A percentile compares a stretch with the other conserved stretches of the same genome.
Evolutionary conservation across 176 grass and related monocot genomes (phyloP).

Genomic region (Avena insularis): DNA sequence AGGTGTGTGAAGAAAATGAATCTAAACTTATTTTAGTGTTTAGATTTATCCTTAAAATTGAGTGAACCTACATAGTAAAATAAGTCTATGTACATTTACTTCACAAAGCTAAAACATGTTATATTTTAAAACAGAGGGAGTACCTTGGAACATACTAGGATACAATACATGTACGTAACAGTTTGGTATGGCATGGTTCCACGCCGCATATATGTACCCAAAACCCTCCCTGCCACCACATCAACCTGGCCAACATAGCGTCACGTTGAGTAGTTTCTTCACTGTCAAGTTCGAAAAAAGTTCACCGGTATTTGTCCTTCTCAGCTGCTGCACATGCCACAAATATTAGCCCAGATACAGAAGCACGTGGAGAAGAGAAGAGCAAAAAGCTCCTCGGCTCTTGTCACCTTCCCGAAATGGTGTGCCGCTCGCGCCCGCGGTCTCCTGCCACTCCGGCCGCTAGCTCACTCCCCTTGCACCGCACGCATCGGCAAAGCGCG

Average conservation of each 20-base stretch:
- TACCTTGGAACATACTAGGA: not conserved
- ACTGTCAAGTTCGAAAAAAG: not conserved
- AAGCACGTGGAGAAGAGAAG: not conserved
- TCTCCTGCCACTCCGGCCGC: conserved; percentile 7
- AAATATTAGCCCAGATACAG: not conserved
- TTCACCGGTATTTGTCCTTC: conserved; percentile 14
- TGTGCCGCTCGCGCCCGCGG: not conserved
- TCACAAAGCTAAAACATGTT: no score
- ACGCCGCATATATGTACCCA: not conserved
- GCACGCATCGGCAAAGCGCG: conserved; percentile 28
- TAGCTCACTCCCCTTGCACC: conserved; percentile 1
- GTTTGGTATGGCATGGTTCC: not conserved
- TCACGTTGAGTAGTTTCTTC: not conserved
- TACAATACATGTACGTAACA: not conserved
- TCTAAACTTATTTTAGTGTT: no score
- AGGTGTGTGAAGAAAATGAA: no score
- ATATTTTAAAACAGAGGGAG: no score
- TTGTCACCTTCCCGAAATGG: conserved; percentile 16
- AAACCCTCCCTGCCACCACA: not conserved
- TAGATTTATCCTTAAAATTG: no score
- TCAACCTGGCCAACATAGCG: not conserved
- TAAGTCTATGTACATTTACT: no score
- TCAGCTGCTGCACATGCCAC: not conserved
- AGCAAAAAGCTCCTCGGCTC: not conserved
- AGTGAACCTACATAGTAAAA: no score